Percentiles rank a stretch among this genome's conserved stretches.
These are phyloP conservation scores for Didymella lethalis DNA, from an alignment of 2,329 filamentous ascomycete species.

Conservation along the genomic window DNA sequence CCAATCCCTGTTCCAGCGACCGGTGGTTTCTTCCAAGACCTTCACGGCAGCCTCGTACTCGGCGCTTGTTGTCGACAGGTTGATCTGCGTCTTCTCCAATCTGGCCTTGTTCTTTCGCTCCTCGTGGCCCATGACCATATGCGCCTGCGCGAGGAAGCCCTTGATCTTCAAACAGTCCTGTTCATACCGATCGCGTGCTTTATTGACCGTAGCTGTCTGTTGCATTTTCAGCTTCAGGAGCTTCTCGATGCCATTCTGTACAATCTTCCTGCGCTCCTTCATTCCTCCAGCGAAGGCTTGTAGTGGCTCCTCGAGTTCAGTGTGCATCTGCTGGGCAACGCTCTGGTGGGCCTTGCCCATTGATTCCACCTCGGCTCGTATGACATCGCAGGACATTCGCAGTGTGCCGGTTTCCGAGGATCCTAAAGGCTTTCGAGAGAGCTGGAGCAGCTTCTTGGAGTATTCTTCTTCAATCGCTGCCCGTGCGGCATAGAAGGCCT, in stretches of 20 bases:
- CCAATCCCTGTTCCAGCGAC: slow-evolving; percentile 97
- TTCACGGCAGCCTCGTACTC: slow-evolving; percentile 96
- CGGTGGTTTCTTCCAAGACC: slow-evolving; percentile 91
- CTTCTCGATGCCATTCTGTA: slow-evolving; percentile 93
- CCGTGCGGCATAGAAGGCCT: slow-evolving; percentile 88
- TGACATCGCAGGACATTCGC: slow-evolving; percentile 82
- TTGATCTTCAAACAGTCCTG: slow-evolving; percentile 99
- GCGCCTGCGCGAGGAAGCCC: slow-evolving; percentile 95
- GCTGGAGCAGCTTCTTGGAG: slow-evolving; percentile 81
- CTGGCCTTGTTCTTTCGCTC: slow-evolving; percentile 99
- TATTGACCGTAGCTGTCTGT: slow-evolving; percentile 90
- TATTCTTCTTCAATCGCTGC: slow-evolving; percentile 98
- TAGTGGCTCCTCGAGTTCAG: slow-evolving; percentile 91
- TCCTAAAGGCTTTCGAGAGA: slow-evolving; percentile 88
- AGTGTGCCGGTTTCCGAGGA: slow-evolving; percentile 87
- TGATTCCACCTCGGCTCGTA: slow-evolving; percentile 87
- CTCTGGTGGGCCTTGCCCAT: slow-evolving; percentile 94
- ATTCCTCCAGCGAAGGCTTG: slow-evolving; percentile 91
- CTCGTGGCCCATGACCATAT: slow-evolving; percentile 99
- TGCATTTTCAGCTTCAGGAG: slow-evolving; percentile 91
- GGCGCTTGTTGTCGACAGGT: slow-evolving; percentile 85
- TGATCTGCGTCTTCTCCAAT: slow-evolving; percentile 97
- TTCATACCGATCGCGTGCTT: slow-evolving; percentile 94
- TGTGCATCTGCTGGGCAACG: slow-evolving; percentile 94
- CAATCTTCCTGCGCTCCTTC: slow-evolving; percentile 96